Evolutionary conservation across 2,329 filamentous ascomycete genomes (phyloP).

Genomic region (Botrytis tulipae): DNA sequence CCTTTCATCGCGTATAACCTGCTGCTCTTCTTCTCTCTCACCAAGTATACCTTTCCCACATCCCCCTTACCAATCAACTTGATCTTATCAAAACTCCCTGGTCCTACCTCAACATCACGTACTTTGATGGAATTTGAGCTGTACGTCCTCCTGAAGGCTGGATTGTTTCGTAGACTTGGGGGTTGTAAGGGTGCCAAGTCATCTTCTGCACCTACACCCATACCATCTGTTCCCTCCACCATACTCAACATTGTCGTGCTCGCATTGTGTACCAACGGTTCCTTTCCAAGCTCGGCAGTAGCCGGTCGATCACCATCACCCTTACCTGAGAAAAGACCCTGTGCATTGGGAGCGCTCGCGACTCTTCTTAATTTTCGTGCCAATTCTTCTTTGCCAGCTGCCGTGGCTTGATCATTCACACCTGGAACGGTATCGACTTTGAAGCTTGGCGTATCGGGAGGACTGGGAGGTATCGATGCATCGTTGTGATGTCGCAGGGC

Average conservation of each 20-base stretch:
- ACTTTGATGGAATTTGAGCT: slow-evolving; percentile 99
- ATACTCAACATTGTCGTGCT: slow-evolving; percentile 49
- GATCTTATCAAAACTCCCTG: slow-evolving; percentile 97
- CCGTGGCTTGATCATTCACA: slow-evolving; percentile 63
- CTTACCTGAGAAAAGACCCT: slow-evolving; percentile 75
- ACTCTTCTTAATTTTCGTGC: slow-evolving; percentile 90
- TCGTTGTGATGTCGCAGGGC: slow-evolving; percentile 93
- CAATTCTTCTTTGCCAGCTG: slow-evolving; percentile 85
- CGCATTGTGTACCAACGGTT: slow-evolving; percentile 64
- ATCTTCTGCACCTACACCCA: slow-evolving; percentile 48
- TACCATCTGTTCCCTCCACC: slow-evolving; percentile 41
- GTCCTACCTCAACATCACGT: slow-evolving; percentile 92
- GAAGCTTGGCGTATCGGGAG: slow-evolving; percentile 82
- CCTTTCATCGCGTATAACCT: slow-evolving; percentile 98
- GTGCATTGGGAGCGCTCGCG: slow-evolving; percentile 93
- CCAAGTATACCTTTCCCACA: slow-evolving; percentile 96
- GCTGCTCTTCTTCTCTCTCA: slow-evolving; percentile 95
- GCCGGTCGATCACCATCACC: slow-evolving; percentile 66
- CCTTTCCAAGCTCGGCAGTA: slow-evolving; percentile 83
- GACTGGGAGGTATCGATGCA: slow-evolving; percentile 86
- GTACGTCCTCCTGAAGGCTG: slow-evolving; percentile 90
- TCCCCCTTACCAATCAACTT: slow-evolving; percentile 99
- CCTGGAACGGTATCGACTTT: slow-evolving; percentile 69
- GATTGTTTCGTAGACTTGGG: slow-evolving; percentile 63
- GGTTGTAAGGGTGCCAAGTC: slow-evolving; percentile 62